Percentiles rank a stretch among this genome's conserved stretches.
Evolutionary conservation across 768 basidiomycete species (phyloP).

Genomic region (Neoboletus brunneissimus): DNA sequence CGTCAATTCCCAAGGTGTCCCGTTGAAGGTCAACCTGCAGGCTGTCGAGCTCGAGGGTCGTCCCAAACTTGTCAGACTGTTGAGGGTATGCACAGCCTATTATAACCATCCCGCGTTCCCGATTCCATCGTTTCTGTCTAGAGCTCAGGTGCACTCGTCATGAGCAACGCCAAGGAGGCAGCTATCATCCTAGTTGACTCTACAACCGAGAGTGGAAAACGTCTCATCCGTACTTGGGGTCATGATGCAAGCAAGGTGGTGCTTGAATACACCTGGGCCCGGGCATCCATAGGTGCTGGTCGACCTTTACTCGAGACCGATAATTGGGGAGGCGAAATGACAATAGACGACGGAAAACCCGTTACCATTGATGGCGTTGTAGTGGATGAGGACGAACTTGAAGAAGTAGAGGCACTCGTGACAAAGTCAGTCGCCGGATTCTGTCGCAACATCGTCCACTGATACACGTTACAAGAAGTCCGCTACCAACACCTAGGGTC

Average conservation of each 20-base stretch:
- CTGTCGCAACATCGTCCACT: conserved; percentile 10
- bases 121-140: conserved; percentile 26
- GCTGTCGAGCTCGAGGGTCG: conserved; percentile 49
- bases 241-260: conserved; percentile 47
- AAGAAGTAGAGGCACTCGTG: conserved; percentile 36
- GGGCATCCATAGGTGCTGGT: conserved; percentile 41
- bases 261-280: conserved; percentile 53
- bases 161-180: conserved; percentile 49
- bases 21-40: conserved; percentile 55
- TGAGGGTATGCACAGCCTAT: conserved; percentile 40
- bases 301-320: conserved; percentile 47
- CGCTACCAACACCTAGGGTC: conserved; percentile 59
- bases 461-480: conserved; percentile 44
- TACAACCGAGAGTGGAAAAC: conserved; percentile 47
- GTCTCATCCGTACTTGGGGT: conserved; percentile 59
- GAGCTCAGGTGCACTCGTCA: conserved; percentile 56
- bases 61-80: conserved; percentile 48
- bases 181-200: conserved; percentile 60
- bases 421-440: conserved; percentile 43
- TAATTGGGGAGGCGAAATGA: conserved; percentile 48
- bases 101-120: background rate
- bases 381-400: conserved; percentile 37
- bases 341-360: conserved; percentile 33
- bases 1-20: conserved; percentile 37
- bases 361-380: conserved; percentile 33